Percentiles rank a stretch among this genome's conserved stretches.
Evolutionary conservation across 768 basidiomycete species (phyloP).

Genomic region (Dictyophora rubrovolvata): DNA sequence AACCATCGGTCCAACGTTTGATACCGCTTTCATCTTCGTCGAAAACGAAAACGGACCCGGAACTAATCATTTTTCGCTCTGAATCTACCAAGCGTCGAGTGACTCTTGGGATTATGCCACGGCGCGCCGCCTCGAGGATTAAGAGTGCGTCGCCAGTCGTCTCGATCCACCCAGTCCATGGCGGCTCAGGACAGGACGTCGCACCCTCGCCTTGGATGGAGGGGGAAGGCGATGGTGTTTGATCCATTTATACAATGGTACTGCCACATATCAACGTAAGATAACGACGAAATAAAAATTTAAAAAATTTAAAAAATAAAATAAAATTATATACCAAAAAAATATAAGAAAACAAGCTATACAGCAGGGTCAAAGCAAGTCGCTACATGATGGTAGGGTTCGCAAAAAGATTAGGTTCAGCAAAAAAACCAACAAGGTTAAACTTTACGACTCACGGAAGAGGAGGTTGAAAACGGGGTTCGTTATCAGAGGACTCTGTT

Average conservation of each 20-base stretch:
- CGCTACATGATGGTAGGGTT: conserved; percentile 3
- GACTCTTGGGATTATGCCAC: conserved; percentile 84
- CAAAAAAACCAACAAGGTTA: conserved; percentile 8
- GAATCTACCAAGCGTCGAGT: conserved; percentile 87
- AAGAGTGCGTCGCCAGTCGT: conserved; percentile 93
- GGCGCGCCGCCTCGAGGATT: conserved; percentile 87
- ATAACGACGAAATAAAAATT: background rate
- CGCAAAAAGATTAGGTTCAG: conserved; percentile 4
- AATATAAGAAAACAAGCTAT: background rate
- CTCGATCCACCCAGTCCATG: conserved; percentile 92
- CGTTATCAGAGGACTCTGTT: conserved; percentile 1
- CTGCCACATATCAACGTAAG: background rate
- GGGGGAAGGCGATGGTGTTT: conserved; percentile 1
- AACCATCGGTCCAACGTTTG: conserved; percentile 97
- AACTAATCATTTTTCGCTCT: conserved; percentile 87
- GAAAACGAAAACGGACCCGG: conserved; percentile 92
- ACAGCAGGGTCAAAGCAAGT: background rate
- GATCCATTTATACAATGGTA: background rate
- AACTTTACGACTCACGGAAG: conserved; percentile 9
- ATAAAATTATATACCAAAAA: background rate
- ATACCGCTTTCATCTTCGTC: conserved; percentile 97
- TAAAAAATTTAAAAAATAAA: background rate
- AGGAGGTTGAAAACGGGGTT: conserved; percentile 11
- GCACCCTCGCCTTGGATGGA: conserved; percentile 19
- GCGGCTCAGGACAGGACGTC: conserved; percentile 72